Evolutionary conservation across 2,329 filamentous ascomycete species (phyloP).

Genomic region (Xylariaceae sp.): DNA sequence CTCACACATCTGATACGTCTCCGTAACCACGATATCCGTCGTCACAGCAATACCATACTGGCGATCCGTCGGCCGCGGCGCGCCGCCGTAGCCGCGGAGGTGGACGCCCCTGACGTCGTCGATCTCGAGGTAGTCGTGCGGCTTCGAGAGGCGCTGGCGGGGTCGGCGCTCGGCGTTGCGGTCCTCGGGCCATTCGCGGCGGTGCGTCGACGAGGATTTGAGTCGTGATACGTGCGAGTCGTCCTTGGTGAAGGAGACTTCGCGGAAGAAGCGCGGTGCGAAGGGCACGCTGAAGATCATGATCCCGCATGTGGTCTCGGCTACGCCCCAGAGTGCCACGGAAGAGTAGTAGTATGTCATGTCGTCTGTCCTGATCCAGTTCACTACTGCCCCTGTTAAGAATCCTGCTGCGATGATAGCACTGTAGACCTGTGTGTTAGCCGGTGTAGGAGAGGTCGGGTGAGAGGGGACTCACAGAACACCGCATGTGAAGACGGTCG

Average conservation of each 20-base stretch:
- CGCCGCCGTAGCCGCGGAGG: conserved; percentile 1
- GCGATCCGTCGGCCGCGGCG: conserved; percentile 9
- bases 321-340: conserved; percentile 13
- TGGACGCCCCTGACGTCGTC: not conserved
- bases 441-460: not conserved
- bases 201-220: not conserved
- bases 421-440: conserved; percentile 1
- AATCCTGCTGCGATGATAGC: conserved; percentile 6
- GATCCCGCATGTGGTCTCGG: conserved; percentile 16
- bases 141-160: not conserved
- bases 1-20: not conserved
- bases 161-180: not conserved
- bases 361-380: conserved; percentile 8
- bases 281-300: conserved; percentile 11
- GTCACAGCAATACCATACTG: conserved; percentile 13
- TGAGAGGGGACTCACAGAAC: conserved; percentile 2
- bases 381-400: conserved; percentile 1
- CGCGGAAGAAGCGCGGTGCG: conserved; percentile 4
- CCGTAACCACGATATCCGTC: conserved; percentile 9
- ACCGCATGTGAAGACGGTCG: conserved; percentile 6
- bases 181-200: not conserved
- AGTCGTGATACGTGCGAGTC: not conserved
- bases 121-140: conserved; percentile 7
- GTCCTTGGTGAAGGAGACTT: not conserved
- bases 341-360: conserved; percentile 15